Percentiles rank a stretch among this genome's conserved stretches.
phyloP scores from a whole-genome alignment of 257 asterid genomes.

The Primulina huaijiensis region DNA sequence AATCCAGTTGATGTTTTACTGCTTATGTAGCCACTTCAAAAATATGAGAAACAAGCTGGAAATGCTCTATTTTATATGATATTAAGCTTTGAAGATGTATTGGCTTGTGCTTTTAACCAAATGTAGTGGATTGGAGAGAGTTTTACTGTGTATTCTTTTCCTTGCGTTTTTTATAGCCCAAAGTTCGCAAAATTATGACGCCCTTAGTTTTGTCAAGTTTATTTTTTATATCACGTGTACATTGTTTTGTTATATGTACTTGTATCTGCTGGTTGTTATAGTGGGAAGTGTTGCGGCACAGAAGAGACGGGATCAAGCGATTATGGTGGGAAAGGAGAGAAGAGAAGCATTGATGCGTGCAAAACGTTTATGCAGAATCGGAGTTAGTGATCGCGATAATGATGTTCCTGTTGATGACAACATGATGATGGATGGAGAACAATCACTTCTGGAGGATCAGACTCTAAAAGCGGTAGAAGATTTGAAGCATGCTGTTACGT shows the following conservation, averaged over 20 bases:
- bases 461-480: slow-evolving; percentile 66
- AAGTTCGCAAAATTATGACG: slow-evolving; percentile 4
- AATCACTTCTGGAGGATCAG: slow-evolving; percentile 65
- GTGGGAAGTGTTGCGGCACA: slow-evolving; percentile 82
- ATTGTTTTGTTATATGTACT: slow-evolving; percentile 15
- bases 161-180: background rate
- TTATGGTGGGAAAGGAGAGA: slow-evolving; percentile 77
- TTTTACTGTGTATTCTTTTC: background rate
- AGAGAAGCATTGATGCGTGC: slow-evolving; percentile 86
- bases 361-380: slow-evolving; percentile 79
- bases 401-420: slow-evolving; percentile 42
- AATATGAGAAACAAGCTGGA: background rate
- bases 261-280: slow-evolving; percentile 31
- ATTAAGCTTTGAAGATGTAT: background rate
- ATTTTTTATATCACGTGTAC: background rate
- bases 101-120: background rate
- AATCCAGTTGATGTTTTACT: background rate
- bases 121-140: background rate
- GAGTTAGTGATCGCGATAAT: slow-evolving; percentile 49
- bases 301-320: slow-evolving; percentile 79
- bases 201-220: background rate
- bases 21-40: background rate
- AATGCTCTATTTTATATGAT: background rate
- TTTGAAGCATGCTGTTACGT: slow-evolving; percentile 54
- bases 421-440: slow-evolving; percentile 74